Evolutionary conservation across 768 basidiomycete genomes (phyloP), one percentile per base, ranked within the genome.

Genomic region (Trametopsis cervina): DNA sequence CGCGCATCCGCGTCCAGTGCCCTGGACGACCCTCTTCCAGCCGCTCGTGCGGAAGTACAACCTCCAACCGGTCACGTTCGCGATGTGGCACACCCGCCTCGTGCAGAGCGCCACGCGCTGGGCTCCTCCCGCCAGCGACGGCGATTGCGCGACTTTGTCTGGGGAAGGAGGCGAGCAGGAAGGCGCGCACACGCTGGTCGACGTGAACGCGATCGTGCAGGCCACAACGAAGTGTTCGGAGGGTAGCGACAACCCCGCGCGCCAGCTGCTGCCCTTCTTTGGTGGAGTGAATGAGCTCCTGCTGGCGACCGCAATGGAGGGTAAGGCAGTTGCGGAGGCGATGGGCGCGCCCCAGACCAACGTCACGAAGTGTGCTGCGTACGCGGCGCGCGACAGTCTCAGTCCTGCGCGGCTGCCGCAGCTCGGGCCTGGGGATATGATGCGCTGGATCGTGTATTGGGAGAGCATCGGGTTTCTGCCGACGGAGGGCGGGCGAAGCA

Each of bases 161-260:
- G 21, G 42, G 40, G 2, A 46, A 45, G 22, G 51, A 46, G 23
- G 25, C 12, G 49, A 37, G 26, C 50, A 56, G 37, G 21, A 50
- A 53, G 25, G 7, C 40, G 51, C n/a, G n/a, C n/a, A n/a, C n/a
- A n/a, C n/a, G n/a, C n/a, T n/a, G n/a, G n/a, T n/a, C n/a, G 41
- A 45, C 17, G n/a, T n/a, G 43, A 38, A 53, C 23, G n/a, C n/a
- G n/a, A n/a, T n/a, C n/a, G n/a, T n/a, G n/a, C n/a, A n/a, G n/a
- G n/a, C n/a, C n/a, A n/a, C n/a, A n/a, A n/a, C n/a, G n/a, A n/a
- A n/a, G n/a, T n/a, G n/a, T n/a, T n/a, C n/a, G n/a, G n/a, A n/a
- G 40, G 25, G 7, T n/a, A n/a, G n/a, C n/a, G n/a, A n/a, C n/a
- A 59, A 62, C 40, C 65, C 63, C 4, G 65, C 58, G 11, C 56